These are phyloP conservation scores for Baudoinia panamericana DNA, from an alignment of 495 filamentous ascomycete genomes.

Conservation along the genomic window DNA sequence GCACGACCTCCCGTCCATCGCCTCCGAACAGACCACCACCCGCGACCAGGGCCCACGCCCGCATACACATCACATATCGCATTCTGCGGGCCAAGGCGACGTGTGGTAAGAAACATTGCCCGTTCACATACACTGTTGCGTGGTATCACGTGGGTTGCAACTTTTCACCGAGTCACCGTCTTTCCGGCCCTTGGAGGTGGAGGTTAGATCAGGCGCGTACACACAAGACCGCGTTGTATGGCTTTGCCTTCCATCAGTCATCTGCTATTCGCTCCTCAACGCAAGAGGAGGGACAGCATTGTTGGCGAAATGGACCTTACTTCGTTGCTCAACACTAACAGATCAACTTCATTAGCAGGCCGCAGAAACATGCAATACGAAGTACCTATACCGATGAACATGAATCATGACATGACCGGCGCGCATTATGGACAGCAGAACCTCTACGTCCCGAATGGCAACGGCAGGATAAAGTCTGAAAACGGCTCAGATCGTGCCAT, in stretches of 20 bases:
- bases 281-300: constrained; percentile 20
- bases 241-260: constrained; percentile 15
- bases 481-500: constrained; percentile 53
- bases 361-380: constrained; percentile 26
- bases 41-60: constrained; percentile 5
- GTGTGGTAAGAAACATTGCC: constrained; percentile 12
- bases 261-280: constrained; percentile 13
- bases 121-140: constrained; percentile 4
- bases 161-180: constrained; percentile 3
- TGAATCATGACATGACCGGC: constrained; percentile 25
- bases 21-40: constrained; percentile 20
- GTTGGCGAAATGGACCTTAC: constrained; percentile 18
- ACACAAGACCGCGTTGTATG: constrained; percentile 12
- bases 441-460: constrained; percentile 25
- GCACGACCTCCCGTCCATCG: constrained; percentile 19
- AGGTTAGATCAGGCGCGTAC: neutral
- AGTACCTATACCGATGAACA: constrained; percentile 18
- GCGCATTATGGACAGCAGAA: constrained; percentile 16
- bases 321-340: constrained; percentile 20
- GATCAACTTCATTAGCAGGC: constrained; percentile 17
- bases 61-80: constrained; percentile 13
- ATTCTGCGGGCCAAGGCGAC: constrained; percentile 7
- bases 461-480: constrained; percentile 37
- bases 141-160: constrained; percentile 6
- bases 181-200: neutral